Evolutionary conservation across 371 early-diverging fungal genomes (phyloP), one percentile per base, ranked within the genome.

Genomic region (Saksenaea vasiformis): DNA sequence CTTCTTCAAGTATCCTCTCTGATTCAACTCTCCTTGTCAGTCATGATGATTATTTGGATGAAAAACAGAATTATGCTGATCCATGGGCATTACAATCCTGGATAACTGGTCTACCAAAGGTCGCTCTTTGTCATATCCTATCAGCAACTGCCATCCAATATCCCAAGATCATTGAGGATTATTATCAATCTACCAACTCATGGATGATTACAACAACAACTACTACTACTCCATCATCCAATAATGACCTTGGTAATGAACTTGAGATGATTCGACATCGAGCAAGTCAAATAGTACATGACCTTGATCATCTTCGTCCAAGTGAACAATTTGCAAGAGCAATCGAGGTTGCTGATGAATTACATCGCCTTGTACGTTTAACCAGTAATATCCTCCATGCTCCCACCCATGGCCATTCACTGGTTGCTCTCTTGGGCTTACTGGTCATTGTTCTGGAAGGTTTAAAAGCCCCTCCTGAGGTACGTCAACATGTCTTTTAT

Each of bases 401-500:
- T 14, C 53, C 28, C 36, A 61, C 53, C 58, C 63, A 66, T 8
- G 51, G 56, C 7, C 56, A 53, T 4, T 70, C 73, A 2, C 57
- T 65, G 5, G 36, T 67, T n/a, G 61, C 67, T 24, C 34, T 73
- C 2, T 56, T 74, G 54, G 71, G 66, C 8, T 26, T 79, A 1
- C 56, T 76, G 28, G 41, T 71, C 5, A 58, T 79, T 26, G 71
- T 71, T 8, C 69, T 74, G 36, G 67, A 74, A 43, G 60, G 66
- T n/a, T 47, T 79, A 9, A 47, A 51, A 17, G 68, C 77, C 14
- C 73, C 79, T 11, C 44, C 71, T 28, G 77, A 74, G 47, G 71
- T 79, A 15, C 72, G 77, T 19, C 77, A 74, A 27, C 77, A 79
- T 64, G 34, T 76, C 1, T 76, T 76, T 57, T 69, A 72, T 36